Conservation (phyloP, 2,329 filamentous ascomycete species). For the Aureobasidium melanogenum region DNA sequence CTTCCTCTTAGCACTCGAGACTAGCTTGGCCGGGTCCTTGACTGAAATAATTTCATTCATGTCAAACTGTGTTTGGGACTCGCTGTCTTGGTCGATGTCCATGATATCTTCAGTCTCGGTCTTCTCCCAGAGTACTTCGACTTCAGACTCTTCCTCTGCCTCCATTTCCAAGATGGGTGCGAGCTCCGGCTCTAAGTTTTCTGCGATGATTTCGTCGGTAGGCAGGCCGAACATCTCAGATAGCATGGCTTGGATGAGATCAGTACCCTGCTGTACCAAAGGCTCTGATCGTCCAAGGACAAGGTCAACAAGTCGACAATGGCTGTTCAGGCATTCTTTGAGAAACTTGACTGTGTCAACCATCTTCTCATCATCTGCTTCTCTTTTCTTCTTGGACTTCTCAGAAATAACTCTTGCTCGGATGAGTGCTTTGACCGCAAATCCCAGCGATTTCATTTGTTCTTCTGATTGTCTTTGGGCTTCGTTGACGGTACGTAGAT, state of each 20-base stretch:
- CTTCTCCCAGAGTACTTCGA: background rate
- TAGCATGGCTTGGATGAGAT: background rate
- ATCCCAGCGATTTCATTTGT: background rate
- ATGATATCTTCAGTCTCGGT: background rate
- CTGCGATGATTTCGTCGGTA: too few relatives aligned
- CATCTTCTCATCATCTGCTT: background rate
- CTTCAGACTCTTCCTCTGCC: background rate
- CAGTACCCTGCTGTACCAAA: background rate
- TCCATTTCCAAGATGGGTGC: background rate
- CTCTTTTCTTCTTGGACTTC: background rate
- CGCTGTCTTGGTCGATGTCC: background rate
- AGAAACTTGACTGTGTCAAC: background rate
- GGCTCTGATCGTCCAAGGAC: background rate
- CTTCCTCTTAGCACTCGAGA: background rate
- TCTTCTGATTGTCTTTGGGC: background rate
- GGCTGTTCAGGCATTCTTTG: background rate
- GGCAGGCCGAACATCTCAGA: background rate
- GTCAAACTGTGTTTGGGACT: background rate
- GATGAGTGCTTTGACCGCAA: background rate
- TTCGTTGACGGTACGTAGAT: background rate
- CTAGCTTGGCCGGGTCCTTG: background rate
- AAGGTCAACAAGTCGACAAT: background rate
- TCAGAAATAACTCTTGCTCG: background rate
- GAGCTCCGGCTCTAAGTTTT: too few relatives aligned
- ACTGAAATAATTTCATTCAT: background rate